Conservation (phyloP, 768 basidiomycete genomes). For the Gloeopeniophorella convolvens region DNA sequence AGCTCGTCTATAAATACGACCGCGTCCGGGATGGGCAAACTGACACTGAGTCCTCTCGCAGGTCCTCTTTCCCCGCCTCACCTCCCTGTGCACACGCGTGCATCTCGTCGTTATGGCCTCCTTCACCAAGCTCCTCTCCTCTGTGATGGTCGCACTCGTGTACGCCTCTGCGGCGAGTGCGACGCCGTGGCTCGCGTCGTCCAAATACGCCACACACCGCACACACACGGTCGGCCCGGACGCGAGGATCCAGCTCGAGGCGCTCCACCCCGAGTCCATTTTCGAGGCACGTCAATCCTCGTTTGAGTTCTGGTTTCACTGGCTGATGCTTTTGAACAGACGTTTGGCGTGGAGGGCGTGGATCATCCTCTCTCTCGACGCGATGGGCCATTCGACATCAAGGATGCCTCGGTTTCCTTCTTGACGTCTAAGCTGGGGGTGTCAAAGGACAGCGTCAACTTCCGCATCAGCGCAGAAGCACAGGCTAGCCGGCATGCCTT, state of each 20-base stretch:
- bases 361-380: constrained; percentile 24
- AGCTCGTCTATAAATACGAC: too few species aligned
- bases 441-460: constrained; percentile 10
- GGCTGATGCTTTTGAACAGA: constrained; percentile 14
- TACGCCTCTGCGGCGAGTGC: constrained; percentile 20
- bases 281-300: constrained; percentile 21
- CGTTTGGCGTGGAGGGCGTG: constrained; percentile 22
- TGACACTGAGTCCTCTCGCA: too few species aligned
- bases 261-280: constrained; percentile 25
- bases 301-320: neutral
- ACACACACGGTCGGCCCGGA: constrained; percentile 19
- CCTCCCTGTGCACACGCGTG: neutral
- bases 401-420: constrained; percentile 23
- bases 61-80: neutral
- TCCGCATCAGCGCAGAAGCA: constrained; percentile 19
- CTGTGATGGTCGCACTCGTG: constrained; percentile 22
- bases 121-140: constrained; percentile 20
- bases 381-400: constrained; percentile 17
- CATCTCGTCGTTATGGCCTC: constrained; percentile 14
- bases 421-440: constrained; percentile 22
- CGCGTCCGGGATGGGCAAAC: too few species aligned
- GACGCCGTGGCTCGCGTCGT: constrained; percentile 17
- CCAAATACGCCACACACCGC: constrained; percentile 24
- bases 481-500: constrained; percentile 21
- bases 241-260: constrained; percentile 19